Percentiles rank a stretch among this genome's conserved stretches.
Conservation (phyloP, 2,329 filamentous ascomycete species). For the Phoma herbarum region DNA sequence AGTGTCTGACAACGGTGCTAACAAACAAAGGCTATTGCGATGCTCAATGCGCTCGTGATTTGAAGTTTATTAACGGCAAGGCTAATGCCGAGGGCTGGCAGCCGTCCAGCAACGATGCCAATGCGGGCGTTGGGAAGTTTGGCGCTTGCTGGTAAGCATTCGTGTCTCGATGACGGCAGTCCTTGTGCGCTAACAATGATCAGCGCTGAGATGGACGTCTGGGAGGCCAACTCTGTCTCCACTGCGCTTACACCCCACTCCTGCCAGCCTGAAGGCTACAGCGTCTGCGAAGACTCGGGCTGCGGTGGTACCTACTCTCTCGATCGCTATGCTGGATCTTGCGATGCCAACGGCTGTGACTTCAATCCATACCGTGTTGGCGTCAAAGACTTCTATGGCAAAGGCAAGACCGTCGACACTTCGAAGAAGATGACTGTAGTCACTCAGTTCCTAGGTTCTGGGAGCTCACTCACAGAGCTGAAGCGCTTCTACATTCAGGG, state of each 20-base stretch:
- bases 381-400: conserved; percentile 69
- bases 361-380: conserved; percentile 69
- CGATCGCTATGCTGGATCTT: conserved; percentile 68
- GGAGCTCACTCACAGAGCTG: conserved; percentile 55
- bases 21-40: conserved; percentile 49
- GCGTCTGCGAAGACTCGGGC: conserved; percentile 60
- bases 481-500: conserved; percentile 60
- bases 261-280: conserved; percentile 62
- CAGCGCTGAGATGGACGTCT: conserved; percentile 64
- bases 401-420: conserved; percentile 58
- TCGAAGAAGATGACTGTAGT: conserved; percentile 56
- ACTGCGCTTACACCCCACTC: conserved; percentile 71
- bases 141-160: conserved; percentile 65
- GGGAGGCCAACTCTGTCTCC: conserved; percentile 72
- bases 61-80: conserved; percentile 63
- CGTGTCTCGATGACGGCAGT: not conserved
- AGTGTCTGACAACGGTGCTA: not conserved
- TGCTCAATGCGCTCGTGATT: conserved; percentile 49
- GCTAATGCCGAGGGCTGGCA: conserved; percentile 65
- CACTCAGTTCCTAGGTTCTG: conserved; percentile 58
- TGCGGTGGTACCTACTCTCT: conserved; percentile 59
- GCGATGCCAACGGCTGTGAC: conserved; percentile 74
- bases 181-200: conserved; percentile 44
- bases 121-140: conserved; percentile 61
- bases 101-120: conserved; percentile 61